A percentile compares a stretch with the other conserved stretches of the same genome.
phyloP scores from a whole-genome alignment of 768 basidiomycete species.

The Tricholoma bakamatsutake region DNA sequence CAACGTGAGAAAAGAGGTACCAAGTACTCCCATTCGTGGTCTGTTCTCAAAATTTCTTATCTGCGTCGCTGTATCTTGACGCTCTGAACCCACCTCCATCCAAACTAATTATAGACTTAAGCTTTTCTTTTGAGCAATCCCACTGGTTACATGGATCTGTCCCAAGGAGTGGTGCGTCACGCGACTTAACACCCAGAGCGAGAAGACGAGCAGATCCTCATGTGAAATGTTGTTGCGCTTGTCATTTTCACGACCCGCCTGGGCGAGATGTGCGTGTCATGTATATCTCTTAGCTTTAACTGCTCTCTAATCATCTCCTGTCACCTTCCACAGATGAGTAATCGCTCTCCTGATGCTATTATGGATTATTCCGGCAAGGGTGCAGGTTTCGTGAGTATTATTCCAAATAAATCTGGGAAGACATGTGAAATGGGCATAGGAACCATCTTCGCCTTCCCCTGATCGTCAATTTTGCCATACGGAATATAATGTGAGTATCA shows the following conservation, averaged over 20 bases:
- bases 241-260: slow-evolving; percentile 2
- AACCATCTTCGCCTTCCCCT: slow-evolving; percentile 1
- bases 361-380: background rate
- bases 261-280: background rate
- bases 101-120: background rate
- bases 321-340: background rate
- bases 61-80: background rate
- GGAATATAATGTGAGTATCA: background rate
- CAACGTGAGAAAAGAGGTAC: background rate
- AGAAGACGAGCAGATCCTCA: background rate
- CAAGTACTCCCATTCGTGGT: background rate
- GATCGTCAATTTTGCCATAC: background rate
- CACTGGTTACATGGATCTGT: background rate
- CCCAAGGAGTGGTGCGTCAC: slow-evolving; percentile 2
- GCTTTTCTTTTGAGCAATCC: slow-evolving; percentile 1
- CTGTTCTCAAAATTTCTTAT: background rate
- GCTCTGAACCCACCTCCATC: background rate
- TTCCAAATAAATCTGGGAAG: background rate
- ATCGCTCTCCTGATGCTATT: background rate
- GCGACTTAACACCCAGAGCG: background rate
- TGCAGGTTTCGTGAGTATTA: background rate
- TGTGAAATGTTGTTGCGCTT: slow-evolving; percentile 4
- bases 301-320: background rate
- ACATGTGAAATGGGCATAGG: background rate
- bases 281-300: background rate